Evolutionary conservation across 331 rosid genomes (phyloP), one percentile per base, ranked within the genome.

Genomic region (Dryas integrifolia): DNA sequence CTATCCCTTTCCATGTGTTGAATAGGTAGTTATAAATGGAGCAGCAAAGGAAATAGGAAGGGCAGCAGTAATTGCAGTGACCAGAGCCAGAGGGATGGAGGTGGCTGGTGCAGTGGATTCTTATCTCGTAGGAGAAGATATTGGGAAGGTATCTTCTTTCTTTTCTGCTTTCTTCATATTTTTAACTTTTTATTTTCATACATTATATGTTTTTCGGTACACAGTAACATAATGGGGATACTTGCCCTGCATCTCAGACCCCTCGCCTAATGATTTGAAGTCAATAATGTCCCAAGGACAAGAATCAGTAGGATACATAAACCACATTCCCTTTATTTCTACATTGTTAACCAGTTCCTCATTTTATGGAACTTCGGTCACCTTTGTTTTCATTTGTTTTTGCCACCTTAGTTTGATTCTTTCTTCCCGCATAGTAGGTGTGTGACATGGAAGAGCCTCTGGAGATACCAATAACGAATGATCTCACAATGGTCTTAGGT

Each of bases 21-120:
- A 30, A 3, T 14, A 89, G 97, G 96, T 90, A 5, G 82, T 92
- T 75, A 78, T 92, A 72, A 92, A 92, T 81, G 95, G 92, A 71
- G 96, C 95, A 64, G 88, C 96, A 9, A 92, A 92, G 84, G 98
- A 92, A 79, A 86, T 92, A 61, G 96, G 98, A 74, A 86, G 88
- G 70, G 98, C 96, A 9, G 98, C 98, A 15, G 81, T 90, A 7
- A 68, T 76, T 59, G 98, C 95, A 52, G 92, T 92, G 75, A 90
- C 86, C 7, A 92, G 78, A 68, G 98, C 98, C 15, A 84, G 96
- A 78, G 98, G 98, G 73, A 89, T 92, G 98, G 98, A 92, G 72
- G 77, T 90, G 52, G 96, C 98, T 76, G 96, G 95, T 68, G 95
- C 96, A 8, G 90, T 90, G 58, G 96, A 92, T 69, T 82, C 75